Evolutionary conservation across 164 flowering plant genomes (phyloP).

Genomic region (Saururus chinensis): DNA sequence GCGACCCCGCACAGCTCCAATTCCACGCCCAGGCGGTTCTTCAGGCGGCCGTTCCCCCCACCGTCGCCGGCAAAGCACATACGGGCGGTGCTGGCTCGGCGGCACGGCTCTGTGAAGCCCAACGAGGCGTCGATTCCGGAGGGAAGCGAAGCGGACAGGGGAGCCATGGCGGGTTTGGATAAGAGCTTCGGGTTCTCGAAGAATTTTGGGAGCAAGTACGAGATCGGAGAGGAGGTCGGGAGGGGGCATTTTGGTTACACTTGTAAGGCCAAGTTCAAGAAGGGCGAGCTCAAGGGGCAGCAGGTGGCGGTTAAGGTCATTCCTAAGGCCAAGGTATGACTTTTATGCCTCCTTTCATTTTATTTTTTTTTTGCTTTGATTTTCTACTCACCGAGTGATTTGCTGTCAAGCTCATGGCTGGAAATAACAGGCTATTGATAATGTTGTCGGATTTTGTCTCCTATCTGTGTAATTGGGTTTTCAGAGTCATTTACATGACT

Average conservation of each 20-base stretch:
- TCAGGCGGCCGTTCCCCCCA: slow-evolving; percentile 69
- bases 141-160: slow-evolving; percentile 34
- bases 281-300: slow-evolving; percentile 69
- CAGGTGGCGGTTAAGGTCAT: slow-evolving; percentile 79
- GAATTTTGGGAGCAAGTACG: slow-evolving; percentile 59
- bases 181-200: slow-evolving; percentile 82
- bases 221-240: slow-evolving; percentile 81
- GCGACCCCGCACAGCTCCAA: slow-evolving; percentile 20
- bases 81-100: slow-evolving; percentile 49
- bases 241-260: slow-evolving; percentile 89
- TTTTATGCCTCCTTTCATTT: neutral
- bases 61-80: slow-evolving; percentile 97
- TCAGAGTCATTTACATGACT: too few species aligned
- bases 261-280: slow-evolving; percentile 56
- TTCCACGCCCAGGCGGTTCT: slow-evolving; percentile 68
- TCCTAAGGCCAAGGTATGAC: slow-evolving; percentile 57
- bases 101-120: slow-evolving; percentile 80
- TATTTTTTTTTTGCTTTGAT: neutral
- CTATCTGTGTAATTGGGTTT: too few species aligned
- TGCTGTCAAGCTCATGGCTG: neutral
- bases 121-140: slow-evolving; percentile 68
- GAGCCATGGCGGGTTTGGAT: slow-evolving; percentile 31
- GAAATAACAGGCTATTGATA: too few species aligned
- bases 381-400: too few species aligned
- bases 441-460: too few species aligned